These are phyloP conservation scores for Corymbia maculata DNA, from an alignment of 345 rosid genomes.

Conservation along the genomic window DNA sequence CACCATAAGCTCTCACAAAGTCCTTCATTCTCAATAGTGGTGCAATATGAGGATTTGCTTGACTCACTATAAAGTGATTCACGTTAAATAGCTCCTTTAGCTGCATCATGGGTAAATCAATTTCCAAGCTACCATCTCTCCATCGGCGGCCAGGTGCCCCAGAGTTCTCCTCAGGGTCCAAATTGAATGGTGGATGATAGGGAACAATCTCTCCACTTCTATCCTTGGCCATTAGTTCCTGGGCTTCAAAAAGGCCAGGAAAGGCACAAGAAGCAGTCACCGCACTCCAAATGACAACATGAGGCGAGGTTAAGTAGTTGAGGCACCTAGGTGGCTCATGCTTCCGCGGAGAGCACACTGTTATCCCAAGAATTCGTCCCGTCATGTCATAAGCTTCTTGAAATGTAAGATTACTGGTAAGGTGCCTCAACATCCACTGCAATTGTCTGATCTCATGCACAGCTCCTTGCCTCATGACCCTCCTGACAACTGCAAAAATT, in stretches of 20 bases:
- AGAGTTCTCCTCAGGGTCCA: constrained; percentile 63
- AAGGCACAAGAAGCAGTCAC: constrained; percentile 98
- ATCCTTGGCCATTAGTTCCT: constrained; percentile 96
- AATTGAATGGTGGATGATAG: constrained; percentile 93
- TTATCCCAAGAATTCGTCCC: constrained; percentile 85
- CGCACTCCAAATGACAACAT: constrained; percentile 99
- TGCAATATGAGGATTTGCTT: constrained; percentile 94
- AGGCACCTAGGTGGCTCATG: constrained; percentile 99
- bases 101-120: constrained; percentile 97
- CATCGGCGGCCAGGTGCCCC: constrained; percentile 68
- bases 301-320: constrained; percentile 95
- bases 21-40: constrained; percentile 83
- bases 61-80: constrained; percentile 94
- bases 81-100: constrained; percentile 94
- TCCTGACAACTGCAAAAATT: constrained; percentile 66
- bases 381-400: constrained; percentile 98
- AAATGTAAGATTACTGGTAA: constrained; percentile 91
- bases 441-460: constrained; percentile 85
- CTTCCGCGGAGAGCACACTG: constrained; percentile 95
- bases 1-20: constrained; percentile 76
- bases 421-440: constrained; percentile 79
- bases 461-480: constrained; percentile 86
- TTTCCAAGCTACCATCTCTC: constrained; percentile 99
- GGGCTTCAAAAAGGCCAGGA: constrained; percentile 97
- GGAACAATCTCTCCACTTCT: constrained; percentile 94